Evolutionary conservation across 495 filamentous ascomycete species (phyloP), one percentile per base, ranked within the genome.

Genomic region (Penicillium egyptiacum): DNA sequence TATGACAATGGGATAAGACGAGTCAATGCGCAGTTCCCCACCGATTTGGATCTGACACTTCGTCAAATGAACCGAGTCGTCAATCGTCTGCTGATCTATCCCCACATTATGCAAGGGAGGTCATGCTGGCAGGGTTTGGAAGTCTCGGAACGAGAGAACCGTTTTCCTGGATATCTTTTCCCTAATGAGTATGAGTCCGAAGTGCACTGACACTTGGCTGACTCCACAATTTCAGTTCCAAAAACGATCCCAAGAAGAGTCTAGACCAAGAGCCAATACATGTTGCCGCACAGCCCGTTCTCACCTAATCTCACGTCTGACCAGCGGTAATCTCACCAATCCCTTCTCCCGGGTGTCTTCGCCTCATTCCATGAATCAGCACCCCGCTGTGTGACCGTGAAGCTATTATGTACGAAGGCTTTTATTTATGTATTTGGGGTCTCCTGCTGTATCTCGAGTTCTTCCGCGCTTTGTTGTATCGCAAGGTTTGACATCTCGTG

Each of bases 261-360:
- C 22, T 41, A 23, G 1, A 49, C 16, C 14, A 17, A 45, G 22
- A 14, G 30, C 30, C 51, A 43, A 44, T 54, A 31, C 26, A 35
- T 19, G 45, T 28, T 11, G 26, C 23, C 22, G n/a, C 35, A 28
- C 23, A 28, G 33, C 16, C 45, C 35, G 16, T 42, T 52, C 37
- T 52, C 25, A 53, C 50, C 12, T n/a, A 17, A 49, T 30, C 62
- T 56, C 55, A 57, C 52, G 22, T 26, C 33, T 47, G 44, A n/a
- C 53, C 40, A 28, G 30, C 23, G 20, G 2, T 56, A 58, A 55
- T 68, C 47, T 62, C 65, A 66, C 65, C 62, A 68, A 68, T 68
- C 59, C 45, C 14, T 58, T 28, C 40, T 30, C 28, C 7, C 44
- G 19, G 19, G 25, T 30, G 35, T 42, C 23, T 44, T 30, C 46